These are phyloP conservation scores for Alternaria conjuncta DNA, from an alignment of 2,329 filamentous ascomycete species.

Conservation along the genomic window DNA sequence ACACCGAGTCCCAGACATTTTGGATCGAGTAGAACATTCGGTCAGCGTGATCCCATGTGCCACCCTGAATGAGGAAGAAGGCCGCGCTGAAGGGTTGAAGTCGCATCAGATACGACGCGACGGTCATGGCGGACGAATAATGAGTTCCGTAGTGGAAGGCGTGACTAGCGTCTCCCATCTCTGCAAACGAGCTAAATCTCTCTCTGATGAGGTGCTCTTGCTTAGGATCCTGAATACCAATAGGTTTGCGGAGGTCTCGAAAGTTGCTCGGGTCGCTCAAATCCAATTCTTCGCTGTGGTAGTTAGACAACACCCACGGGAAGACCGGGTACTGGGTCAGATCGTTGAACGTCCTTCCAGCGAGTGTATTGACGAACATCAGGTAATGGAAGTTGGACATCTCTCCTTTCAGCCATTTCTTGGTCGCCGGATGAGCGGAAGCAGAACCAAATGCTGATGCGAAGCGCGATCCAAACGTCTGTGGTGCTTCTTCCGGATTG, in stretches of 20 bases:
- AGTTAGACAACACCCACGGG: constrained; percentile 95
- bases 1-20: constrained; percentile 89
- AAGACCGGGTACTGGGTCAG: constrained; percentile 98
- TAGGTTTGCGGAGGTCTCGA: constrained; percentile 90
- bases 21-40: constrained; percentile 92
- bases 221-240: constrained; percentile 84
- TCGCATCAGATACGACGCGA: constrained; percentile 93
- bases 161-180: constrained; percentile 79
- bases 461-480: constrained; percentile 83
- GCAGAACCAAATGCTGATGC: constrained; percentile 89
- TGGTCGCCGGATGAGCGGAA: constrained; percentile 82
- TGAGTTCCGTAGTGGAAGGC: constrained; percentile 98
- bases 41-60: constrained; percentile 94
- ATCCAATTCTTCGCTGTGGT: constrained; percentile 91
- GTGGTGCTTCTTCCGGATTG: constrained; percentile 67
- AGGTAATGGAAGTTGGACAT: constrained; percentile 99
- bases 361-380: constrained; percentile 98
- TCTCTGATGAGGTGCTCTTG: constrained; percentile 82
- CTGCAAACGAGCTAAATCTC: constrained; percentile 84
- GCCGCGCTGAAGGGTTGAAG: constrained; percentile 96
- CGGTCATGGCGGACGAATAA: constrained; percentile 99
- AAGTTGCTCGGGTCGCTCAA: constrained; percentile 84
- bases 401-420: constrained; percentile 90
- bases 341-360: constrained; percentile 96
- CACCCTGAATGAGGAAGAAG: constrained; percentile 92